A percentile compares a stretch with the other conserved stretches of the same genome.
phyloP scores from a whole-genome alignment of 2,329 filamentous ascomycete species.

The Claviceps lovelessii region DNA sequence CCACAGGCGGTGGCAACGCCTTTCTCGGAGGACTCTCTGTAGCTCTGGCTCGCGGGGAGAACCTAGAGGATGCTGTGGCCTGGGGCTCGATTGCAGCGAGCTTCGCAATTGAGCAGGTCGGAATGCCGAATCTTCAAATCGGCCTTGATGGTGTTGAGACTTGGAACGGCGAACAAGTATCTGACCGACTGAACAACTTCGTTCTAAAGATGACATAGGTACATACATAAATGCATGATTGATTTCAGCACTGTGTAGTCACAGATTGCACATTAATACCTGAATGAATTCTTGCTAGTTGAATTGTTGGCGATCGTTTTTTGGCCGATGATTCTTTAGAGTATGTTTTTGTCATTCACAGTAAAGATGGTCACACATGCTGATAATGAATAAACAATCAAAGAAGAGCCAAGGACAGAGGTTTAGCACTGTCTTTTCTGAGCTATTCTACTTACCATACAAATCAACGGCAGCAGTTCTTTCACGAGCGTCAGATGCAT shows the following conservation, averaged over 20 bases:
- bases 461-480: neutral
- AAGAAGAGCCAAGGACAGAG: neutral
- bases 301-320: neutral
- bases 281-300: neutral
- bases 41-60: slow-evolving; percentile 43
- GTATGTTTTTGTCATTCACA: neutral
- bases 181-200: slow-evolving; percentile 39
- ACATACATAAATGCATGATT: no score
- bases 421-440: neutral
- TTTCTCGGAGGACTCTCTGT: slow-evolving; percentile 55
- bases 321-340: no score
- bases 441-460: neutral
- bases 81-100: slow-evolving; percentile 77
- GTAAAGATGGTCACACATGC: neutral
- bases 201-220: neutral
- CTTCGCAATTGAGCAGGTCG: slow-evolving; percentile 89
- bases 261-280: neutral
- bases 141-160: slow-evolving; percentile 34
- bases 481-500: neutral
- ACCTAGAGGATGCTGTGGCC: slow-evolving; percentile 54
- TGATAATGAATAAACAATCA: neutral
- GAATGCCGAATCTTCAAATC: slow-evolving; percentile 49
- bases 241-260: neutral
- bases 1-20: slow-evolving; percentile 85
- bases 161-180: slow-evolving; percentile 46